Percentiles rank a stretch among this genome's conserved stretches.
Evolutionary conservation across 2,329 filamentous ascomycete species (phyloP).

Genomic region (Cordyceps cateniannulata): DNA sequence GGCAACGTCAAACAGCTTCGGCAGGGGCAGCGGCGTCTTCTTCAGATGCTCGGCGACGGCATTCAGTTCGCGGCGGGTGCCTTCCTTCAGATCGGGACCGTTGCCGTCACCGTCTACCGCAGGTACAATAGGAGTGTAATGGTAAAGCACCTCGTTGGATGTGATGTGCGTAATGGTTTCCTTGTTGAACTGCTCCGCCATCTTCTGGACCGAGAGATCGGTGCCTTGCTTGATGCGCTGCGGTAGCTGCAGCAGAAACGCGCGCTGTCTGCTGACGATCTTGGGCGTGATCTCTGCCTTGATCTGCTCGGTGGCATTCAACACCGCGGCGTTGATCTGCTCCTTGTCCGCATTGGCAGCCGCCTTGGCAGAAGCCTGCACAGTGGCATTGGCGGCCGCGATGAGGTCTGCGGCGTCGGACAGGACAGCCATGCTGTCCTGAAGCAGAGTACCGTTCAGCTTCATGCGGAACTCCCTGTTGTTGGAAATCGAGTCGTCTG

Average conservation of each 20-base stretch:
- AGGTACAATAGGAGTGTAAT: neutral
- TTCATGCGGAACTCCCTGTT: neutral
- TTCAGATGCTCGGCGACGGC: neutral
- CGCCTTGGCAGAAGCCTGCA: too few species aligned
- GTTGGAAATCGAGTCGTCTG: neutral
- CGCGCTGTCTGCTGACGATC: neutral
- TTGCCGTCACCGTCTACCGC: neutral
- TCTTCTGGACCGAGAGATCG: neutral
- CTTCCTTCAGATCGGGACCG: neutral
- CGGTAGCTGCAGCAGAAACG: neutral
- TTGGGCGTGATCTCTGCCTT: neutral
- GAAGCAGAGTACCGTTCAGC: neutral
- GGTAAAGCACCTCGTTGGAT: neutral
- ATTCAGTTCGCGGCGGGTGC: neutral
- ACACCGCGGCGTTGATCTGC: neutral
- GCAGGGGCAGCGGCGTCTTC: neutral
- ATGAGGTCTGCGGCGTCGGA: neutral
- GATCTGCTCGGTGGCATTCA: neutral
- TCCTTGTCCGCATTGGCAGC: neutral
- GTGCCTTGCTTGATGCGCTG: neutral
- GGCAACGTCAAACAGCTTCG: neutral
- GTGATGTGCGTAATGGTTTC: neutral
- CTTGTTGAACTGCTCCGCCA: neutral
- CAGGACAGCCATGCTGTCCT: neutral
- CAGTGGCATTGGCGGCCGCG: neutral